Evolutionary conservation across 2,329 filamentous ascomycete genomes (phyloP).

Genomic region (Dryadomyces quercus-mongolicae): DNA sequence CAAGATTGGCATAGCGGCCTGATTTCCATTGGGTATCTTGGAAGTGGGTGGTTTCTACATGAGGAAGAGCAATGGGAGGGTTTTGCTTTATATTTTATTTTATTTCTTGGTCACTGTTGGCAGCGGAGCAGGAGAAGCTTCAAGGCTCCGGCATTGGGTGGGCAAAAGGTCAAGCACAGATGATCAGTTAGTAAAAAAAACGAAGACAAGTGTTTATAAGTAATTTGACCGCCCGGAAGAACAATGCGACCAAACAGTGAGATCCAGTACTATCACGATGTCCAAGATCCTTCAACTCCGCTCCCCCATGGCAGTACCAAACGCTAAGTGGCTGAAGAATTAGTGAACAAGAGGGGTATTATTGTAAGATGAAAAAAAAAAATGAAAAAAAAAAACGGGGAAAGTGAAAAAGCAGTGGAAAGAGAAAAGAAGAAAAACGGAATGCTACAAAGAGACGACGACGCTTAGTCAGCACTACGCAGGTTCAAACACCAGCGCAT

Average conservation of each 20-base stretch:
- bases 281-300: neutral
- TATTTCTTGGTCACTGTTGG: neutral
- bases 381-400: neutral
- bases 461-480: neutral
- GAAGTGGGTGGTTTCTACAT: no score
- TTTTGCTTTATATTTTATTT: neutral
- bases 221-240: neutral
- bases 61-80: neutral
- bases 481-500: conserved; percentile 54
- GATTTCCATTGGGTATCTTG: neutral
- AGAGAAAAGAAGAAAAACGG: neutral
- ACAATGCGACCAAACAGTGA: neutral
- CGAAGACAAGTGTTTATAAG: neutral
- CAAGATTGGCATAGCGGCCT: conserved; percentile 49
- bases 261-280: neutral
- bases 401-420: neutral
- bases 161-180: neutral
- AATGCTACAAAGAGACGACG: no score
- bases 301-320: neutral
- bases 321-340: neutral
- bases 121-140: neutral
- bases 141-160: neutral
- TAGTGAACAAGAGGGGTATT: neutral
- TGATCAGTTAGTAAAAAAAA: neutral
- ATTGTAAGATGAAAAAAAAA: neutral